A percentile compares a stretch with the other conserved stretches of the same genome.
Evolutionary conservation across 2,329 filamentous ascomycete genomes (phyloP).

Genomic region (Tolypocladium sp.): DNA sequence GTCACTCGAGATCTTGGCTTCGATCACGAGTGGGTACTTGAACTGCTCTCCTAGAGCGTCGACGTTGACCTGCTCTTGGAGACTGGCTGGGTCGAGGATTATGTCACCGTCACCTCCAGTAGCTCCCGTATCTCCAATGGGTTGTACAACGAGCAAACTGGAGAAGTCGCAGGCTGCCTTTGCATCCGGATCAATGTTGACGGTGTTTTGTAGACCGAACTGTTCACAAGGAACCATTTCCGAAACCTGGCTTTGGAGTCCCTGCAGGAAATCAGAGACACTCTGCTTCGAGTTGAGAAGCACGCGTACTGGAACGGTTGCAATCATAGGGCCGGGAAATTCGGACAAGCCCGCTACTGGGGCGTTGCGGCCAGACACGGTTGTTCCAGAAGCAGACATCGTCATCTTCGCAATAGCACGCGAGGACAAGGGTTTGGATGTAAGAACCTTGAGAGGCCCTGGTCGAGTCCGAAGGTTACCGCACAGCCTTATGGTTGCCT

Average conservation of each 20-base stretch:
- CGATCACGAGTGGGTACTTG: constrained; percentile 4
- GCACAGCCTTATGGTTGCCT: no score
- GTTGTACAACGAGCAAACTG: constrained; percentile 17
- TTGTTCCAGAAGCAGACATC: constrained; percentile 17
- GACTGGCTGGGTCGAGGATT: neutral
- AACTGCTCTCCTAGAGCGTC: constrained; percentile 2
- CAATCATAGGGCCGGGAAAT: constrained; percentile 19
- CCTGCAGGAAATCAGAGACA: constrained; percentile 9
- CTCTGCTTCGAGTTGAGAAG: constrained; percentile 3
- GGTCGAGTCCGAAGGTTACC: no score
- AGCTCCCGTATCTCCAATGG: neutral
- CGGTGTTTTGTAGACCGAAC: constrained; percentile 11
- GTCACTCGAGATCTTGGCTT: neutral
- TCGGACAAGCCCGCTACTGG: constrained; percentile 15
- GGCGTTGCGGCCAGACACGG: constrained; percentile 17
- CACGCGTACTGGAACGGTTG: constrained; percentile 18
- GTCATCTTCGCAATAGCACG: constrained; percentile 7
- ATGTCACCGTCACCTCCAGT: no score
- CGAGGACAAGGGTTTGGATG: constrained; percentile 11
- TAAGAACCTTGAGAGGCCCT: no score
- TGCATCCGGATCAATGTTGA: constrained; percentile 7
- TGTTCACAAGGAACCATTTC: constrained; percentile 9
- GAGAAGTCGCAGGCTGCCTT: constrained; percentile 14
- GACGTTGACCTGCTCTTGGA: neutral
- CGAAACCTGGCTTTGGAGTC: constrained; percentile 2